Percentiles rank a stretch among this genome's conserved stretches.
These are phyloP conservation scores for Boletales sp. DNA, from an alignment of 768 basidiomycete genomes.

Conservation along the genomic window DNA sequence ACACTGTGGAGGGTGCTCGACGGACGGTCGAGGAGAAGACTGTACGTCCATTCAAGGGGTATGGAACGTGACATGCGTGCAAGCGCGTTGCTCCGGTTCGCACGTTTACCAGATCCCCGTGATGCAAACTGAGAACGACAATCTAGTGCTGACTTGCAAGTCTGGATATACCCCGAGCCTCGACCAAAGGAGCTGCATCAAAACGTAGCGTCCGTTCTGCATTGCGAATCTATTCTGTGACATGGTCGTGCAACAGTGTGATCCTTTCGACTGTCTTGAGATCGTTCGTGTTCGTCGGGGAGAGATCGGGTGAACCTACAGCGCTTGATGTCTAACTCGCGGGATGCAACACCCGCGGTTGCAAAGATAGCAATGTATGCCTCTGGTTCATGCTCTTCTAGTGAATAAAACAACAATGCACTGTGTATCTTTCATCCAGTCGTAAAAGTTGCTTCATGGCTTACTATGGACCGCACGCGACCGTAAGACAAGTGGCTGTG, in stretches of 20 bases:
- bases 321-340: no score
- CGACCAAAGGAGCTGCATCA: constrained; percentile 12
- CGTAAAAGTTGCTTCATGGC: no score
- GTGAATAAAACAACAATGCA: no score
- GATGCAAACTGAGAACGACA: background rate
- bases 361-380: no score
- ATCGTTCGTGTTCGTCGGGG: no score
- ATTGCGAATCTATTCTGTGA: background rate
- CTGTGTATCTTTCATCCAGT: no score
- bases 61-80: constrained; percentile 69
- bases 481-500: constrained; percentile 24
- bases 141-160: constrained; percentile 10
- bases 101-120: background rate
- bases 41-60: constrained; percentile 65
- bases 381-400: no score
- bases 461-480: no score
- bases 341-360: no score
- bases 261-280: no score
- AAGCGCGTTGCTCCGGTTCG: constrained; percentile 51
- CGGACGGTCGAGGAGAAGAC: constrained; percentile 61
- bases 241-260: no score
- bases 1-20: constrained; percentile 74
- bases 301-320: no score
- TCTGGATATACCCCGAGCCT: constrained; percentile 13
- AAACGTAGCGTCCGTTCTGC: constrained; percentile 4